These are phyloP conservation scores for Corylus heterophylla DNA, from an alignment of 306 rosid genomes.

Conservation along the genomic window DNA sequence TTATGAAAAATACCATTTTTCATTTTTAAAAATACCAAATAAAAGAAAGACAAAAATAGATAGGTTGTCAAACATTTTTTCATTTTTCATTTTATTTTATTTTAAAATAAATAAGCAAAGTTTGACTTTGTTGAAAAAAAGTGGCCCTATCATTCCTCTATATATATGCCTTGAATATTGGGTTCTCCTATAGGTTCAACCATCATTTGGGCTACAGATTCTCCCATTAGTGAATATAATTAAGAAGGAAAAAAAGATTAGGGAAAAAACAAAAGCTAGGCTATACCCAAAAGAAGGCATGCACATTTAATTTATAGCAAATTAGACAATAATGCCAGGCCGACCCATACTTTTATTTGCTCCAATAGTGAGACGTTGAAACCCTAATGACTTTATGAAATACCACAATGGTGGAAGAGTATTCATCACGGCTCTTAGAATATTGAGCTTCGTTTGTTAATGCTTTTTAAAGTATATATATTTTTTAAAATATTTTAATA, in stretches of 20 bases:
- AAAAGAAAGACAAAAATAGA: too few species aligned
- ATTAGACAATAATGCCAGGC: slow-evolving; percentile 12
- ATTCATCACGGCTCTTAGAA: not conserved
- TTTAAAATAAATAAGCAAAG: too few species aligned
- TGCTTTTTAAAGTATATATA: too few species aligned
- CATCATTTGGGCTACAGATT: slow-evolving; percentile 2
- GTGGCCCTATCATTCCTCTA: too few species aligned
- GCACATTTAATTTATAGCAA: slow-evolving; percentile 19
- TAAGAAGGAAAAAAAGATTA: not conserved
- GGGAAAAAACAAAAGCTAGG: not conserved
- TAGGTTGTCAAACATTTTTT: too few species aligned
- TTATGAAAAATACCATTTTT: too few species aligned
- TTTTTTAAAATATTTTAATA: too few species aligned
- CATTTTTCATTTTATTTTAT: too few species aligned
- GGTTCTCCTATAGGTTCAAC: not conserved
- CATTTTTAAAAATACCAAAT: too few species aligned
- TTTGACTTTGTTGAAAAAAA: too few species aligned
- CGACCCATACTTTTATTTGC: slow-evolving; percentile 19
- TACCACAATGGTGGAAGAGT: too few species aligned
- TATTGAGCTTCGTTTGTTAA: too few species aligned
- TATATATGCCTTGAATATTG: not conserved
- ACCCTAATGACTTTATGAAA: not conserved
- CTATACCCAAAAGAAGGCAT: slow-evolving; percentile 16
- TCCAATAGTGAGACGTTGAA: not conserved
- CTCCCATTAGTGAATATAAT: slow-evolving; percentile 14